Base-by-base conservation (phyloP, 495 filamentous ascomycete genomes). In the Clavariopsis aquatica region DNA sequence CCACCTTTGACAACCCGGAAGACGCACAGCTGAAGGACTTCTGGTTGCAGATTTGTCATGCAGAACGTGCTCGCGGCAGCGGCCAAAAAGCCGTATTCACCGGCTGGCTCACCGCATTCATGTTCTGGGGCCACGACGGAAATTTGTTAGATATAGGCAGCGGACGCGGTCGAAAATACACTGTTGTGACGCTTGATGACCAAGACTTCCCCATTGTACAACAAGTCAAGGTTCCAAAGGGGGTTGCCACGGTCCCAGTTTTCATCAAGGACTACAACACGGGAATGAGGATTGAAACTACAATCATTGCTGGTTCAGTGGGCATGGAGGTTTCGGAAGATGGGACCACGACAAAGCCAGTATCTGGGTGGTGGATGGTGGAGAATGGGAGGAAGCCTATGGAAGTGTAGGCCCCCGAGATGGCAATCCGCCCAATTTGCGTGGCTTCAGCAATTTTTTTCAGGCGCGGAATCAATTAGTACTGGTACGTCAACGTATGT, bases 31-130 rank as follows among this genome's bases (percentile, higher is more conserved):
- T 60, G 13, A 19, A 28, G 12, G 52, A 65, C 19, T 72, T 72
- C 52, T 74, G 68, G 64, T 26, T 55, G 17, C 60, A 61, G 8
- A 69, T 69, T 13, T 36, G 36, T 20, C 68, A 70, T 36, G 2
- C 41, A 63, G 0, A 56, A 13, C 36, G 20, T 8, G 8, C 17
- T 8, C 10, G 28, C 31, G 43, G 46, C 6, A 53, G 54, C 8
- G 55, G 60, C 12, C 46, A 24, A 13, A 4, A 1, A 1, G 9
- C 43, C n/a, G 22, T 15, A n/a, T 60, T 31, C 34, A 60, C 34
- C 1, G 66, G 66, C 34, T 69, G 66, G 61, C 58, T 69, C 55
- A 55, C 54, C 0, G 61, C 60, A 7, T 69, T 69, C 60, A 60
- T 55, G 45, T 69, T 55, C 45, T 69, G 66, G 66, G 19, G 60